phyloP scores from a whole-genome alignment of 83 land plant genomes.

The Thuja plicata region DNA sequence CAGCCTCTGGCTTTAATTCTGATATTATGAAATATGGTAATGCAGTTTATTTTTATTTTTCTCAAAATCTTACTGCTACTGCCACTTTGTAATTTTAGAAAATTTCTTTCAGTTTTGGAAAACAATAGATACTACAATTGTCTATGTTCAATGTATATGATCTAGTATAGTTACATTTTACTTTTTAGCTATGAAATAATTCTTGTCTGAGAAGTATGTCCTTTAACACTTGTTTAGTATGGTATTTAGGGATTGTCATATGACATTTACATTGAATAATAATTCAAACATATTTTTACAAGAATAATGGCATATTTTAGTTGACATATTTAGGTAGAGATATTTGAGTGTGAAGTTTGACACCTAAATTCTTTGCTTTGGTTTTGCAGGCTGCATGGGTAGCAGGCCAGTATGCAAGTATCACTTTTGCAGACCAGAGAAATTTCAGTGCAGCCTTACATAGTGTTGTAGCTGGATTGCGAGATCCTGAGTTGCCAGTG shows the following conservation, averaged over 20 bases:
- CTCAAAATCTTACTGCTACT: background rate
- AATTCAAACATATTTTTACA: background rate
- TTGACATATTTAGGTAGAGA: background rate
- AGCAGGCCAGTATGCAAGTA: conserved; percentile 95
- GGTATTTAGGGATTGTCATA: background rate
- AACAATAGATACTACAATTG: background rate
- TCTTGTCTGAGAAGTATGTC: background rate
- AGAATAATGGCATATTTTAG: background rate
- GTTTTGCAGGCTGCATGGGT: conserved; percentile 96
- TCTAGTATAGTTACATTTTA: background rate
- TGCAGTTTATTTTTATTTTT: background rate
- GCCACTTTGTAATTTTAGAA: background rate
- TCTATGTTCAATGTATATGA: background rate
- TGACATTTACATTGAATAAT: background rate
- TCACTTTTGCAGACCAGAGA: conserved; percentile 70
- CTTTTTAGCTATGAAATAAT: background rate
- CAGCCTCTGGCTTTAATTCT: background rate
- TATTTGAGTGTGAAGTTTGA: background rate
- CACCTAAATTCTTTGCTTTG: background rate
- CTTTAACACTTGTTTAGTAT: background rate
- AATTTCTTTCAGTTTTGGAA: background rate
- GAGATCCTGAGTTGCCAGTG: conserved; percentile 96
- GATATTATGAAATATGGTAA: background rate
- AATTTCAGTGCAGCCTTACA: conserved; percentile 87
- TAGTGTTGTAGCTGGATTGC: conserved; percentile 87